These are phyloP conservation scores for Fusarium keratoplasticum DNA, from an alignment of 2,329 filamentous ascomycete species.

Conservation along the genomic window DNA sequence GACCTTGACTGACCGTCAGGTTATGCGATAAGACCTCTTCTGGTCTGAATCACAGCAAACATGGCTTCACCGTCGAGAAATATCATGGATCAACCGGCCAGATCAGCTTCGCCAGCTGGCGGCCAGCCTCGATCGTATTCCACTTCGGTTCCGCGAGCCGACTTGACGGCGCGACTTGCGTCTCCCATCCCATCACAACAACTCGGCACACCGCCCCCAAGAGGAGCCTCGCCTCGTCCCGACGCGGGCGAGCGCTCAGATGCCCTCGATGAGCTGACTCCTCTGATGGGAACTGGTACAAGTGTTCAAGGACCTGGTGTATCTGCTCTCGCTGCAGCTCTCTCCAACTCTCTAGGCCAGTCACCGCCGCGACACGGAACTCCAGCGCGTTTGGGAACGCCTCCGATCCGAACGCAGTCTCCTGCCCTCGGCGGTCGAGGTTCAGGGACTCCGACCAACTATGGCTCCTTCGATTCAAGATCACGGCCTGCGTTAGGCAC, in stretches of 20 bases:
- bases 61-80: conserved; percentile 56
- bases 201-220: conserved; percentile 52
- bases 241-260: conserved; percentile 34
- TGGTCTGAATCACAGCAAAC: conserved; percentile 27
- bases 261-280: conserved; percentile 62
- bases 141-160: conserved; percentile 67
- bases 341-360: conserved; percentile 78
- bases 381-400: conserved; percentile 70
- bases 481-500: conserved; percentile 61
- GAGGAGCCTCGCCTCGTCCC: conserved; percentile 48
- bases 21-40: conserved; percentile 43
- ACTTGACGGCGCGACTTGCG: conserved; percentile 71
- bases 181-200: conserved; percentile 63
- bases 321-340: conserved; percentile 88
- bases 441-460: conserved; percentile 74
- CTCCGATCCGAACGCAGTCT: conserved; percentile 56
- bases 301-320: conserved; percentile 81
- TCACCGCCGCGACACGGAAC: conserved; percentile 78
- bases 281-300: conserved; percentile 73
- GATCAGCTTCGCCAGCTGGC: conserved; percentile 62
- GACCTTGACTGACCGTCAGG: conserved; percentile 16
- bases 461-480: conserved; percentile 86
- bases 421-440: conserved; percentile 52
- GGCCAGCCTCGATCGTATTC: conserved; percentile 59
- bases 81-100: conserved; percentile 52